Base-by-base conservation (phyloP, 345 rosid species). In the Anacardium occidentale region DNA sequence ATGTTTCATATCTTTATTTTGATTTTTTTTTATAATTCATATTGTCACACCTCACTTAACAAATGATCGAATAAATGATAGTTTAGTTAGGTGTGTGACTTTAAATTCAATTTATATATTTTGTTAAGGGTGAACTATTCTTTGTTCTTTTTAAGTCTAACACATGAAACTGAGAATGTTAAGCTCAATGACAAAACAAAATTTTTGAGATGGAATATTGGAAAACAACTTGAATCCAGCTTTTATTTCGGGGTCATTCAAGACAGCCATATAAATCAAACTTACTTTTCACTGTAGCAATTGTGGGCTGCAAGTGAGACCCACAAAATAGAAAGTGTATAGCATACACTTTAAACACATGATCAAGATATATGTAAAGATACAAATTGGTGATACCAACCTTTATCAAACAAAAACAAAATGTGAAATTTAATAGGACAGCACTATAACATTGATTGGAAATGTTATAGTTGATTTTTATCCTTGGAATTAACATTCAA, bases 261-360 rank as follows among this genome's bases (percentile, higher is more conserved):
- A 34, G 37, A 34, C 6, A 3, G 37, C 37, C 37, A 34, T 4
- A 34, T 34, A 34, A 34, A 34, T 34, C 75, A 58, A 76, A n/a
- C 71, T 60, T 25, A 34, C 51, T 12, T 37, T 29, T 48, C 67
- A 71, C 75, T 76, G 79, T 76, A 65, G 72, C 57, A 24, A 52
- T 71, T 48, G 79, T 76, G 79, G 68, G 56, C 71, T 42, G 76
- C 76, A 66, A 53, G 20, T 51, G n/a, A 50, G 79, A 24, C 75
- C 75, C 75, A 32, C 44, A 65, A 26, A 26, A 14, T 15, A 26
- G n/a, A 54, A 54, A 54, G 66, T 55, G 13, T 64, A 12, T 54
- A 24, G 37, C 13, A 37, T 37, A 56, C 63, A 40, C 63, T 40
- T 69, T 56, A 53, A 17, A 55, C 60, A 73, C 20, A 72, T n/a